phyloP scores from a whole-genome alignment of 345 rosid genomes.

The Raphanus raphanistrum region DNA sequence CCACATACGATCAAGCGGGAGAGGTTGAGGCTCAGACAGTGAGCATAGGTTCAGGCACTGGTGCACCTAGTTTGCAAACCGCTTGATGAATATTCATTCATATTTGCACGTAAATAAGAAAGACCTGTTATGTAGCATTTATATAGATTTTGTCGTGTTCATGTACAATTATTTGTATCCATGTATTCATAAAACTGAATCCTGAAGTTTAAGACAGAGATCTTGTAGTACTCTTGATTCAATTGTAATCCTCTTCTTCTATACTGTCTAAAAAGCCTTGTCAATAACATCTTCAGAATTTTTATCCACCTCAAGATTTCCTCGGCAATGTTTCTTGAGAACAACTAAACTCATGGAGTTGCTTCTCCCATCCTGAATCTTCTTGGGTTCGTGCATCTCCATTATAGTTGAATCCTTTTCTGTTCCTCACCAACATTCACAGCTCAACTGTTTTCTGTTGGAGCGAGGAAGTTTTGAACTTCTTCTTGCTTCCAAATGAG shows the following conservation, averaged over 20 bases:
- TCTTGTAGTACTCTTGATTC: background rate
- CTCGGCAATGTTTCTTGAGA: background rate
- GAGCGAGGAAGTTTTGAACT: background rate
- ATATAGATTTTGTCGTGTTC: background rate
- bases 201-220: background rate
- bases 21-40: slow-evolving; percentile 15
- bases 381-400: background rate
- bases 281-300: background rate
- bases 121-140: background rate
- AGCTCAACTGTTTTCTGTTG: background rate
- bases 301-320: background rate
- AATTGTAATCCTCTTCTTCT: background rate
- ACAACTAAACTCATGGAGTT: background rate
- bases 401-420: slow-evolving; percentile 1
- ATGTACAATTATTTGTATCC: background rate
- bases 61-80: slow-evolving; percentile 35
- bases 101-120: slow-evolving; percentile 24
- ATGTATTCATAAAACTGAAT: background rate
- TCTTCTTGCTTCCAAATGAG: background rate
- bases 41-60: slow-evolving; percentile 24
- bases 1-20: slow-evolving; percentile 63
- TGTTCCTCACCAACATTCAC: slow-evolving; percentile 11
- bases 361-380: background rate
- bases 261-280: background rate
- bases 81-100: slow-evolving; percentile 23